These are phyloP conservation scores for Suillus ampliporus DNA, from an alignment of 768 basidiomycete species.

Conservation along the genomic window DNA sequence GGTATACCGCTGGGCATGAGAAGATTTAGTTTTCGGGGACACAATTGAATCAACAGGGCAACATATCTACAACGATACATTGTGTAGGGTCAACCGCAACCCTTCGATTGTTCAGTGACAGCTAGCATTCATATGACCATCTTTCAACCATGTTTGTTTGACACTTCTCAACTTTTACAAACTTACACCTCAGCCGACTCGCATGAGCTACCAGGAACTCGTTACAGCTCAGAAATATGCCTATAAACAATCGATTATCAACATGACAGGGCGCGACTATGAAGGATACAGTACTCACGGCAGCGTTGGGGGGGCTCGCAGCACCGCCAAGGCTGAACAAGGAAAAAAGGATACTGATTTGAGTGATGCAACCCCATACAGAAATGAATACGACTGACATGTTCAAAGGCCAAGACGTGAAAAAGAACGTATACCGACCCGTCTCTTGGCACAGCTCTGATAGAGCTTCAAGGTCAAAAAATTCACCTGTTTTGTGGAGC, in stretches of 20 bases:
- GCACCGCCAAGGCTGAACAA: constrained; percentile 59
- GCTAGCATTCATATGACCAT: constrained; percentile 4
- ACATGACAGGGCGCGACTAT: constrained; percentile 9
- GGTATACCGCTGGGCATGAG: neutral
- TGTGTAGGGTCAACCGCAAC: constrained; percentile 4
- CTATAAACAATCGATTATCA: constrained; percentile 14
- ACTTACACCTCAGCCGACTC: constrained; percentile 12
- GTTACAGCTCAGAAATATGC: constrained; percentile 33
- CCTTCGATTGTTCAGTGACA: constrained; percentile 3
- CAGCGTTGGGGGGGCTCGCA: constrained; percentile 74
- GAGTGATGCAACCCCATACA: constrained; percentile 12
- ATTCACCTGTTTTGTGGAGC: constrained; percentile 52
- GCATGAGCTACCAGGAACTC: constrained; percentile 4
- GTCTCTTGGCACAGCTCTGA: constrained; percentile 60
- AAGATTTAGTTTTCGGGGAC: neutral
- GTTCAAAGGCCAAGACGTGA: constrained; percentile 76
- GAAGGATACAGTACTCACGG: constrained; percentile 49
- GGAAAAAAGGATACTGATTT: neutral
- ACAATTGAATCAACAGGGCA: neutral
- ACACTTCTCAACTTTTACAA: constrained; percentile 1
- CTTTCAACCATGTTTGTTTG: neutral
- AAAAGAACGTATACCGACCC: constrained; percentile 74
- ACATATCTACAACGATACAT: constrained; percentile 3
- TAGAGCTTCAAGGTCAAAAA: constrained; percentile 73
- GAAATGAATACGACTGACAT: constrained; percentile 50